Conservation (phyloP, 2,329 filamentous ascomycete species). For the Sarocladium kiliense region DNA sequence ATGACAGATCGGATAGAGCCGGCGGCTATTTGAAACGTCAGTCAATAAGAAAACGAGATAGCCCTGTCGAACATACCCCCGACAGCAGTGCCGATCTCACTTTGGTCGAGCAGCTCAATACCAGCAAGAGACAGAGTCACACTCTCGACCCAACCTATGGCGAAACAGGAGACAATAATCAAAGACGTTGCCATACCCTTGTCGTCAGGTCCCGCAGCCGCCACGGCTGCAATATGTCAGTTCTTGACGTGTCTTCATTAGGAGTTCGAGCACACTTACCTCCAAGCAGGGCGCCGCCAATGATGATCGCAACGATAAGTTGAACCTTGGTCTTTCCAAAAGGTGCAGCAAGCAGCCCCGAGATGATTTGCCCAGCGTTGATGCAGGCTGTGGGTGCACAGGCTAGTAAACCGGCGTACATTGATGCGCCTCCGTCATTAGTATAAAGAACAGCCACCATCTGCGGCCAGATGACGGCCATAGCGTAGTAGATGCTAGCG, state of each 20-base stretch:
- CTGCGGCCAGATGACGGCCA: slow-evolving; percentile 21
- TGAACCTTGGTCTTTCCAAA: background rate
- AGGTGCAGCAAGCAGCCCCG: background rate
- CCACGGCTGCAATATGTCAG: background rate
- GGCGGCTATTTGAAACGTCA: too few species aligned
- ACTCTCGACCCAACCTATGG: slow-evolving; percentile 24
- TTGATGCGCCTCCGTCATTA: background rate
- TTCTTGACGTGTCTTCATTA: too few species aligned
- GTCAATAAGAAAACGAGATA: too few species aligned
- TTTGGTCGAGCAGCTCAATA: slow-evolving; percentile 14
- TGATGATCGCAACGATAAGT: background rate
- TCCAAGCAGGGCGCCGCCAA: background rate
- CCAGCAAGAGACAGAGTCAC: slow-evolving; percentile 18
- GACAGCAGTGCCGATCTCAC: slow-evolving; percentile 23
- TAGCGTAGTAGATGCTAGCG: slow-evolving; percentile 27
- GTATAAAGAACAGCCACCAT: slow-evolving; percentile 9
- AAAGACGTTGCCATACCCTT: slow-evolving; percentile 9
- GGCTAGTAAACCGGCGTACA: too few species aligned
- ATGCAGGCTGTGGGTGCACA: background rate
- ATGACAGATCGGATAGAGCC: slow-evolving; percentile 18
- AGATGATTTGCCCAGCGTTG: background rate
- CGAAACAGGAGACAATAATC: slow-evolving; percentile 17
- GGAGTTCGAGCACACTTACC: too few species aligned
- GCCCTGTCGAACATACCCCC: too few species aligned
- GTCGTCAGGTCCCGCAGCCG: slow-evolving; percentile 16